These are phyloP conservation scores for Kondoa subrosea DNA, from an alignment of 768 basidiomycete genomes.

Conservation along the genomic window DNA sequence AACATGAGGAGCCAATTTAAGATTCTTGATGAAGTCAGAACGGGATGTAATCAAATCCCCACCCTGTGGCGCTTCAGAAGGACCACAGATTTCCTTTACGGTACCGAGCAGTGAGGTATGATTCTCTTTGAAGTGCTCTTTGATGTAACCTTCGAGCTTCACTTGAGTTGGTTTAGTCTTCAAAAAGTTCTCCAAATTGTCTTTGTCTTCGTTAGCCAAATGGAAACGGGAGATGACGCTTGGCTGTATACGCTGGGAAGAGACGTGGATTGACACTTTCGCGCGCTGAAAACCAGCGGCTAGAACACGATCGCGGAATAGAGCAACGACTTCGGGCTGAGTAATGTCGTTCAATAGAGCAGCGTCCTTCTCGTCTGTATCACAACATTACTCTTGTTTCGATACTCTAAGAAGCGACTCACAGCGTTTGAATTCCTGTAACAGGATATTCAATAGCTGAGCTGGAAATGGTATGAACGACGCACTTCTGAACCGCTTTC, in stretches of 20 bases:
- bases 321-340: conserved; percentile 52
- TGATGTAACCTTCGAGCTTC: background rate
- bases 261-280: conserved; percentile 69
- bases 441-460: too few species aligned
- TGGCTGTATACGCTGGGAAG: conserved; percentile 40
- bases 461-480: too few species aligned
- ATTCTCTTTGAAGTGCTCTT: too few species aligned
- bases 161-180: background rate
- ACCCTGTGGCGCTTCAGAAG: too few species aligned
- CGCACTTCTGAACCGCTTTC: too few species aligned
- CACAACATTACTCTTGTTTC: background rate
- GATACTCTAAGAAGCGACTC: conserved; percentile 30
- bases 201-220: background rate
- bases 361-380: conserved; percentile 55
- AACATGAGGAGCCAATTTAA: too few species aligned
- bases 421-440: conserved; percentile 77
- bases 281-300: conserved; percentile 49
- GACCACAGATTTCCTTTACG: too few species aligned
- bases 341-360: conserved; percentile 46
- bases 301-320: conserved; percentile 56
- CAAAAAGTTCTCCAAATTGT: background rate
- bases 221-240: conserved; percentile 41
- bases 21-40: too few species aligned
- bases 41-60: too few species aligned
- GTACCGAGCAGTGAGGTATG: too few species aligned